Conservation (phyloP, 2,329 filamentous ascomycete genomes). For the Lasiodiplodia hormozganensis region DNA sequence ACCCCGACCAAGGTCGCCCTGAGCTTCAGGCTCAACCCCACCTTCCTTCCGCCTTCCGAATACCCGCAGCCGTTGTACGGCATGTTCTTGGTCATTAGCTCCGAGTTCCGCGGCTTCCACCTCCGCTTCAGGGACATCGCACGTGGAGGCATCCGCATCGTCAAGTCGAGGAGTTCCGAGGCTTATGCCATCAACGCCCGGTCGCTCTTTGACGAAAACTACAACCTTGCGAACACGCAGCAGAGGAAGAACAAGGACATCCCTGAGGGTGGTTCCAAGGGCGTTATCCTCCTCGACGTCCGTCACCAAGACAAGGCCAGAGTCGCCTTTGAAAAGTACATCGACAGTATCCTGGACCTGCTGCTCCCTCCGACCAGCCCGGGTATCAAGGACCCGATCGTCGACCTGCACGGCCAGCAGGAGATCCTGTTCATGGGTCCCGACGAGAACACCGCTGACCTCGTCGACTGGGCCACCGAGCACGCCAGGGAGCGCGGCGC, state of each 20-base stretch:
- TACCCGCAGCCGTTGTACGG: constrained; percentile 94
- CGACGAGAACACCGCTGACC: constrained; percentile 96
- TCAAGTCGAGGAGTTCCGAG: constrained; percentile 96
- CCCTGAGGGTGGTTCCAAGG: constrained; percentile 96
- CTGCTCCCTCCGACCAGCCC: constrained; percentile 88
- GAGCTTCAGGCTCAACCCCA: constrained; percentile 90
- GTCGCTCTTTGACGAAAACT: constrained; percentile 98
- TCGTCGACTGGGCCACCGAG: constrained; percentile 98
- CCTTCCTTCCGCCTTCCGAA: constrained; percentile 87
- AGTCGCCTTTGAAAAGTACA: constrained; percentile 99
- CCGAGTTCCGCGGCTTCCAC: constrained; percentile 96
- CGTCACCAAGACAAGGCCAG: constrained; percentile 91
- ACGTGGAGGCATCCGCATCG: constrained; percentile 95
- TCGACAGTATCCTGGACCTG: constrained; percentile 96
- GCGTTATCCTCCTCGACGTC: constrained; percentile 91
- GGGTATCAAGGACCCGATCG: constrained; percentile 98
- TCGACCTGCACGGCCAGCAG: constrained; percentile 91
- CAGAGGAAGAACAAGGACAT: constrained; percentile 99
- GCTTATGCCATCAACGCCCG: constrained; percentile 96
- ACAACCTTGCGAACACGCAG: constrained; percentile 96
- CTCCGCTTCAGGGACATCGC: constrained; percentile 97
- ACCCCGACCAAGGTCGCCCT: constrained; percentile 98
- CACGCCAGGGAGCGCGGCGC: constrained; percentile 87
- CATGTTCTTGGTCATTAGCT: constrained; percentile 98
- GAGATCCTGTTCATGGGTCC: constrained; percentile 99